A percentile compares a stretch with the other conserved stretches of the same genome.
phyloP scores from a whole-genome alignment of 768 basidiomycete species.

The Pleurotus ostreatus region DNA sequence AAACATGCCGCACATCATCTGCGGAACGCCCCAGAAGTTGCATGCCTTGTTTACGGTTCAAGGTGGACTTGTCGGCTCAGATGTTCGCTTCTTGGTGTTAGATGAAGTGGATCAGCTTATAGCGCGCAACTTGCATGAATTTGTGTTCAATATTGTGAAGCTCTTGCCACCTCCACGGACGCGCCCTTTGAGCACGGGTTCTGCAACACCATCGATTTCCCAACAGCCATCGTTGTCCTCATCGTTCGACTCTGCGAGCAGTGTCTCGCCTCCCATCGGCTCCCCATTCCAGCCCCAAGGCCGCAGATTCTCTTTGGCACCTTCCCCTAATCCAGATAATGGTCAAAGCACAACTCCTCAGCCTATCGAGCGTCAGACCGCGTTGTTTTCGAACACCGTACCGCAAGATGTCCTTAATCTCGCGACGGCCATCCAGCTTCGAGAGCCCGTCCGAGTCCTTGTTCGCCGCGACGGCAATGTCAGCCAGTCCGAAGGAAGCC shows the following conservation, averaged over 20 bases:
- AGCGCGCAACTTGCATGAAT: constrained; percentile 93
- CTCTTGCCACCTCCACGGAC: constrained; percentile 86
- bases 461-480: constrained; percentile 89
- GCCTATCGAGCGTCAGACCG: constrained; percentile 79
- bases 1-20: constrained; percentile 92
- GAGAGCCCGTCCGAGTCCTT: constrained; percentile 96
- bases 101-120: constrained; percentile 99
- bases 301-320: constrained; percentile 59
- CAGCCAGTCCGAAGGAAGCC: constrained; percentile 57
- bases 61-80: constrained; percentile 73
- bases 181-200: constrained; percentile 47
- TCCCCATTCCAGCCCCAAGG: constrained; percentile 36
- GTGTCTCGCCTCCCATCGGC: constrained; percentile 23
- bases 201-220: constrained; percentile 28
- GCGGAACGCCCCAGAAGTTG: constrained; percentile 95
- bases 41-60: constrained; percentile 85
- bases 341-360: constrained; percentile 29
- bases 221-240: constrained; percentile 36
- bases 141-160: constrained; percentile 90
- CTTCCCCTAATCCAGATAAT: constrained; percentile 41
- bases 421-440: constrained; percentile 86
- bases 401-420: constrained; percentile 97
- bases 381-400: constrained; percentile 96
- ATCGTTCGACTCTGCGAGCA: constrained; percentile 35
- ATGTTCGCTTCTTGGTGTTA: constrained; percentile 90